Percentiles rank a stretch among this genome's conserved stretches.
These are phyloP conservation scores for Salix brachista DNA, from an alignment of 345 rosid genomes.

Conservation along the genomic window DNA sequence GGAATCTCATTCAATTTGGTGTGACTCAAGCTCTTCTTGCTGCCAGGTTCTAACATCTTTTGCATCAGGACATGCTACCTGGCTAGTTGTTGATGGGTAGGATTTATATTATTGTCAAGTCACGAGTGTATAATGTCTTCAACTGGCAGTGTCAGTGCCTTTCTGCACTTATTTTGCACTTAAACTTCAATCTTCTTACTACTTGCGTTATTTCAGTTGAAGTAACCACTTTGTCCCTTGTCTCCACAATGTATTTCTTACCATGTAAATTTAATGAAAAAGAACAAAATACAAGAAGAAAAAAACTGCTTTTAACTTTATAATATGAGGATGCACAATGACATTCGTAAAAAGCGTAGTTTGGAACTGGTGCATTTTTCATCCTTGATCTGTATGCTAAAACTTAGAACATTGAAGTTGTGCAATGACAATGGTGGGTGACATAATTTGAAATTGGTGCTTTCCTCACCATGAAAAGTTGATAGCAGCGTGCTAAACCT, in stretches of 20 bases:
- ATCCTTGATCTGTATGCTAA: too few relatives aligned
- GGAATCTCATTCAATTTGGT: background rate
- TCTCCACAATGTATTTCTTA: background rate
- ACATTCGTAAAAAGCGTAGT: background rate
- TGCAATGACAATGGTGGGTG: background rate
- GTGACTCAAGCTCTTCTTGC: slow-evolving; percentile 16
- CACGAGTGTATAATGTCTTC: background rate
- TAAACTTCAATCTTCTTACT: background rate
- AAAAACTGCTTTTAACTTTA: background rate
- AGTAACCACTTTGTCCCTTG: background rate
- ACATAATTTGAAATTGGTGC: background rate
- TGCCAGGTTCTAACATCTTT: slow-evolving; percentile 93
- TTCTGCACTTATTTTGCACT: background rate
- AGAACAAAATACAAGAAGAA: background rate
- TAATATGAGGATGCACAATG: background rate
- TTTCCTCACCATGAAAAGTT: background rate
- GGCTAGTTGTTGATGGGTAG: slow-evolving; percentile 94
- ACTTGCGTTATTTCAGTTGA: background rate
- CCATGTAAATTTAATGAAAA: background rate
- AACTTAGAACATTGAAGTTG: background rate
- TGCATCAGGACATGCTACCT: slow-evolving; percentile 96
- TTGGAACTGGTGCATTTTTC: background rate
- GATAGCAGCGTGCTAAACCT: background rate
- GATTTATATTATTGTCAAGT: slow-evolving; percentile 8
- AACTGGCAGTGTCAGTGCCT: background rate